These are phyloP conservation scores for Paraconiothyrium brasiliense DNA, from an alignment of 2,329 filamentous ascomycete genomes.

Conservation along the genomic window DNA sequence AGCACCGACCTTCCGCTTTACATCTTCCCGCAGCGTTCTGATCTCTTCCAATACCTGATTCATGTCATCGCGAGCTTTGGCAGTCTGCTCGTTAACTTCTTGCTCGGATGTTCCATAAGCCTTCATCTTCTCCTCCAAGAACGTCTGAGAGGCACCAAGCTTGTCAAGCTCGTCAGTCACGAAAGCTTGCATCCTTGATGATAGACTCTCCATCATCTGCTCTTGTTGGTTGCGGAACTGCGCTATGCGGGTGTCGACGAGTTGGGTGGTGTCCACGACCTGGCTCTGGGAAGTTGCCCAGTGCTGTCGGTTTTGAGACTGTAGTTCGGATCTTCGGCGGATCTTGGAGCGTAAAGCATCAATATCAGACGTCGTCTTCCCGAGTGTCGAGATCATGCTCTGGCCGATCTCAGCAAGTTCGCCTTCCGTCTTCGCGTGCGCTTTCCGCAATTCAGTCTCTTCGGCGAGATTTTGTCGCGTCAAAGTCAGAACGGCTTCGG, in stretches of 20 bases:
- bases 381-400: constrained; percentile 79
- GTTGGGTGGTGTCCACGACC: constrained; percentile 77
- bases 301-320: constrained; percentile 77
- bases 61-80: constrained; percentile 81
- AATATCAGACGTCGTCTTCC: constrained; percentile 81
- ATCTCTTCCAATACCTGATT: constrained; percentile 92
- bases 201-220: constrained; percentile 72
- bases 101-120: constrained; percentile 74
- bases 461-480: constrained; percentile 81
- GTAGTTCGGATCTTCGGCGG: constrained; percentile 83
- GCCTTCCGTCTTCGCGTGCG: constrained; percentile 85
- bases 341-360: constrained; percentile 86
- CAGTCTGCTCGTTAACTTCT: constrained; percentile 73
- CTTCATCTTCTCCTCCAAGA: constrained; percentile 74
- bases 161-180: constrained; percentile 78
- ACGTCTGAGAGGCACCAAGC: constrained; percentile 73
- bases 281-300: constrained; percentile 82
- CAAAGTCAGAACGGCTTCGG: constrained; percentile 80
- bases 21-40: constrained; percentile 84
- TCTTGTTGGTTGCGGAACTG: constrained; percentile 78
- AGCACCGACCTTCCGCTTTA: constrained; percentile 85
- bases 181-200: constrained; percentile 77
- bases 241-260: constrained; percentile 79
- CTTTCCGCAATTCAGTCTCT: constrained; percentile 80
- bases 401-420: constrained; percentile 77